phyloP scores from a whole-genome alignment of 441 rosid species.

The Gossypium lobatum region DNA sequence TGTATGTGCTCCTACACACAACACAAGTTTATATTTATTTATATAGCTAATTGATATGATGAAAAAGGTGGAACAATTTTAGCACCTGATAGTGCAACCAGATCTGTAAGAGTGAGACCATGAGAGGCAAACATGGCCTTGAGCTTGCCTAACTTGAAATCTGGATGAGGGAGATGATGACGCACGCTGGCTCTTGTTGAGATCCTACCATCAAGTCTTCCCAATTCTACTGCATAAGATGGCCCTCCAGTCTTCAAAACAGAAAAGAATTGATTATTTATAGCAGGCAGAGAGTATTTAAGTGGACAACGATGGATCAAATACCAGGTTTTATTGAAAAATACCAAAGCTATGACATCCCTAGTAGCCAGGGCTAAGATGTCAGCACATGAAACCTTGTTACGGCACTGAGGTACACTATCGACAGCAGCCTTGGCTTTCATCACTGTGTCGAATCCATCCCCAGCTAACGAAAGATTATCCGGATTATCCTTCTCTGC shows the following conservation, averaged over 20 bases:
- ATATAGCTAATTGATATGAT: background rate
- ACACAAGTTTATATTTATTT: background rate
- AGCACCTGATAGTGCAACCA: conserved; percentile 65
- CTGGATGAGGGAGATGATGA: conserved; percentile 43
- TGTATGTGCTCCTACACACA: conserved; percentile 46
- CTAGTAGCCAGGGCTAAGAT: conserved; percentile 57
- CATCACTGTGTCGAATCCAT: conserved; percentile 45
- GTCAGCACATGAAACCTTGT: conserved; percentile 64
- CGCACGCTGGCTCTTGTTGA: conserved; percentile 50
- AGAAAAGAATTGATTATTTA: background rate
- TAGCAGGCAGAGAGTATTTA: background rate
- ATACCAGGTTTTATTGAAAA: too few relatives aligned
- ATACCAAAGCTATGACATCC: conserved; percentile 44
- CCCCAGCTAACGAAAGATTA: conserved; percentile 35
- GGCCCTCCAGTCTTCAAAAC: conserved; percentile 58
- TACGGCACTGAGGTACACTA: conserved; percentile 37
- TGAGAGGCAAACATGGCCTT: conserved; percentile 42
- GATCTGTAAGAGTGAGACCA: conserved; percentile 51
- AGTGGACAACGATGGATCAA: background rate
- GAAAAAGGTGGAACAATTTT: background rate
- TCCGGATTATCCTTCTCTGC: conserved; percentile 32
- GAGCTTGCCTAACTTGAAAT: conserved; percentile 43
- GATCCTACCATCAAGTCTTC: conserved; percentile 55
- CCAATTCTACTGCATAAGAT: conserved; percentile 50
- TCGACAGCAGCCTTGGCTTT: conserved; percentile 58